Evolutionary conservation across 2,329 filamentous ascomycete species (phyloP), one percentile per base, ranked within the genome.

Genomic region (Pseudogymnoascus sp.): DNA sequence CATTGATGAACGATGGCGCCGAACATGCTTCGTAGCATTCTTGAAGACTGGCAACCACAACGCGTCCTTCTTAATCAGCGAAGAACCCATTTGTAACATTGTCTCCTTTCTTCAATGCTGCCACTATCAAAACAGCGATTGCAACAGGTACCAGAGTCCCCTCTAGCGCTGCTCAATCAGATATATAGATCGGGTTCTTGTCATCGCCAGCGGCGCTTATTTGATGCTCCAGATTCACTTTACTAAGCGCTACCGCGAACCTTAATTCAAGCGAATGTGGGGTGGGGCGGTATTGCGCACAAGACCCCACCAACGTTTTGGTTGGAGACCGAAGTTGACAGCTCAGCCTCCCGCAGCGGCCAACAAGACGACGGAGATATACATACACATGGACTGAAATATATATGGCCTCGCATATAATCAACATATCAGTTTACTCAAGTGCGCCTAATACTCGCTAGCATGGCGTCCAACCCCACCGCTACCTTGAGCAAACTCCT

Each of bases 401-500:
- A 15, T 38, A 57, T 57, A 57, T 57, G 55, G 55, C 55, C 30
- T 37, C 21, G 33, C 55, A 57, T 38, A 38, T 35, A 57, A 37
- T 57, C 37, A 23, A 35, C n/a, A 37, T 26, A 37, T 19, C 45
- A 52, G 9, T 5, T 19, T 30, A 52, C 9, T 52, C n/a, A 33
- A 52, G 45, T 52, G 15, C 45, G 45, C 45, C 45, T 10, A 33
- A 12, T 30, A 57, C 35, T 13, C 33, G 33, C 58, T 60, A 62
- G 57, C 58, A 70, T 71, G 69, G 64, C 69, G 34, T 65, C 68
- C 59, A 69, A 70, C 48, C 64, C 69, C 30, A 67, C 68, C 3
- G 66, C 69, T 18, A 70, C 65, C 2, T 64, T 72, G 30, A 66
- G 66, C 39, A 62, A 67, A 18, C 68, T 72, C 23, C 77, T 86